phyloP scores from a whole-genome alignment of 805 yeast genomes.

The Candida corydali region DNA sequence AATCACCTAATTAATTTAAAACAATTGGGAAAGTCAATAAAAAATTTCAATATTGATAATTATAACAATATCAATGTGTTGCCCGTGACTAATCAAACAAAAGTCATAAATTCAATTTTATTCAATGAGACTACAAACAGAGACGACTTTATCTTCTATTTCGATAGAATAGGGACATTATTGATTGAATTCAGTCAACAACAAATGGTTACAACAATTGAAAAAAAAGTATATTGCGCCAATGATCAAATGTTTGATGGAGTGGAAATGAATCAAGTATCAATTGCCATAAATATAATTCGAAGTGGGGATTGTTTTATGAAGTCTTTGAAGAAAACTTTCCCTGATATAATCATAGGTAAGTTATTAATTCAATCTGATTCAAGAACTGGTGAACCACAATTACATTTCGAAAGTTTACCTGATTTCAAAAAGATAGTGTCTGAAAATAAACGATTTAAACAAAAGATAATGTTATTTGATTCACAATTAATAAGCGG shows the following conservation, averaged over 20 bases:
- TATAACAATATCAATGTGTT: conserved; percentile 30
- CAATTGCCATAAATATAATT: conserved; percentile 72
- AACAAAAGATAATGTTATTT: conserved; percentile 57
- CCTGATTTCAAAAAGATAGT: conserved; percentile 37
- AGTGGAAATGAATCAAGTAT: conserved; percentile 41
- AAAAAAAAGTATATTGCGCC: not conserved
- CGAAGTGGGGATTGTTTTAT: conserved; percentile 93
- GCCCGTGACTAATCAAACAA: conserved; percentile 59
- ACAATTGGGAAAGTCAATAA: conserved; percentile 44
- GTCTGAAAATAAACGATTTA: no score
- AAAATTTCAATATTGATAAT: conserved; percentile 24
- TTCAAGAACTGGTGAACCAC: conserved; percentile 89
- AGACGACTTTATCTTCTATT: conserved; percentile 81
- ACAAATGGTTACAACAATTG: conserved; percentile 16
- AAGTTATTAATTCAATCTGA: conserved; percentile 86
- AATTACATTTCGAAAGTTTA: conserved; percentile 73
- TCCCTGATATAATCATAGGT: conserved; percentile 79
- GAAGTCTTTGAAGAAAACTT: conserved; percentile 67
- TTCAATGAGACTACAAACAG: conserved; percentile 51
- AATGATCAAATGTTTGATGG: conserved; percentile 19
- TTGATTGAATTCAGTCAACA: conserved; percentile 65
- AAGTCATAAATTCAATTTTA: conserved; percentile 68
- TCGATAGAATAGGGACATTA: conserved; percentile 74
- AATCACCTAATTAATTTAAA: conserved; percentile 64
- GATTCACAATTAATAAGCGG: conserved; percentile 92